Percentiles rank a stretch among this genome's conserved stretches.
These are phyloP conservation scores for Alternaria triticina DNA, from an alignment of 2,329 filamentous ascomycete species.

Conservation along the genomic window DNA sequence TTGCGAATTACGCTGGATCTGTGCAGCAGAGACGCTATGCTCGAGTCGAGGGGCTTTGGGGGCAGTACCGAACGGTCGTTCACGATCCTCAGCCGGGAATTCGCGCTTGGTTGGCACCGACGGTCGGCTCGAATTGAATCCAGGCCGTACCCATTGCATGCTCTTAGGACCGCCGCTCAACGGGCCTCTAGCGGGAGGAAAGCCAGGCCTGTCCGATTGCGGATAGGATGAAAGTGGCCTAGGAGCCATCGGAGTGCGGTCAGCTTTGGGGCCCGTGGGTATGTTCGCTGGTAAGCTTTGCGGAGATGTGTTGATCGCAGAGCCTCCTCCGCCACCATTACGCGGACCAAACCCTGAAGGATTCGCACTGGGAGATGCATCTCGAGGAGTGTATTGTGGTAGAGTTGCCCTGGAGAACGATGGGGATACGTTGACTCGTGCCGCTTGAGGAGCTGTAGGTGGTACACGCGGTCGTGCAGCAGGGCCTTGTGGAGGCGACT, in stretches of 20 bases:
- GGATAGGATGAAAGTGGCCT: constrained; percentile 42
- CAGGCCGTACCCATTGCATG: constrained; percentile 54
- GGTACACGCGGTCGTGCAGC: constrained; percentile 35
- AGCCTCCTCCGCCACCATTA: constrained; percentile 18
- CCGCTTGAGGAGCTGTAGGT: constrained; percentile 44
- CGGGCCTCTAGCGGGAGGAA: constrained; percentile 38
- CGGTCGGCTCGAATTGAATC: constrained; percentile 40
- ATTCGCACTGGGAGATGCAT: constrained; percentile 36
- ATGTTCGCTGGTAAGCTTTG: constrained; percentile 46
- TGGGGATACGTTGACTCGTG: constrained; percentile 40
- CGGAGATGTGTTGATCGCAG: constrained; percentile 44
- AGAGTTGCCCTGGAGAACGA: constrained; percentile 40
- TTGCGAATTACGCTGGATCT: constrained; percentile 27
- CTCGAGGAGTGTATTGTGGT: constrained; percentile 31
- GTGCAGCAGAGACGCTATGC: constrained; percentile 20
- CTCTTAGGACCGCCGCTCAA: constrained; percentile 44
- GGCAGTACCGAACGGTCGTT: constrained; percentile 38
- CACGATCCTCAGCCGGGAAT: constrained; percentile 52
- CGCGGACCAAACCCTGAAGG: constrained; percentile 36
- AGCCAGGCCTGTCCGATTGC: constrained; percentile 35
- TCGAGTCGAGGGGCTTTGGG: constrained; percentile 46
- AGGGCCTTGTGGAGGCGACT: constrained; percentile 40
- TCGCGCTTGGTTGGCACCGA: constrained; percentile 56
- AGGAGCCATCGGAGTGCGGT: constrained; percentile 37
- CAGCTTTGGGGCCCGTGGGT: constrained; percentile 50